Base-by-base conservation (phyloP, 2,329 filamentous ascomycete genomes). In the Monilinia aucupariae region DNA sequence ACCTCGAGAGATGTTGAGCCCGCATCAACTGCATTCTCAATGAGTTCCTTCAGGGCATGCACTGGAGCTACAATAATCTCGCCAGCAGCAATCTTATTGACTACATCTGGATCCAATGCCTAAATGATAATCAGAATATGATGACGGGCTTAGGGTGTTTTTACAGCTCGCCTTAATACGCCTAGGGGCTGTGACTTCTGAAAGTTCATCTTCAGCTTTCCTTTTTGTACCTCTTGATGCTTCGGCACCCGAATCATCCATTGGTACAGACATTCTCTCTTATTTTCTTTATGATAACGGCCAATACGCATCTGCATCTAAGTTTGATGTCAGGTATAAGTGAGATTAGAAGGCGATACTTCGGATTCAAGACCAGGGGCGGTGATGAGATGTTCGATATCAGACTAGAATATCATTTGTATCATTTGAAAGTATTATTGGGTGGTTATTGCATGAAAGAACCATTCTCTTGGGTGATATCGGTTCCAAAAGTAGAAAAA, bases 21-120 rank as follows among this genome's bases (percentile, higher is more conserved):
- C n/a, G 96, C 94, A 77, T 99, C 96, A 20, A 99, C 92, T 4
- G 94, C 89, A 71, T 99, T 99, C 75, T 99, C 94, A 15, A 99
- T 92, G 56, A 99, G 80, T 75, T 99, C 94, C 76, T 99, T 99
- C 63, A 99, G 77, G 3, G 96, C 94, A 75, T 99, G 91, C 34
- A 97, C 92, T 0, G 94, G 96, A 2, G 94, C 93, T 55, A 99
- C 92, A 65, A 99, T 99, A 71, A 99, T 99, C 76, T 99, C 94
- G 25, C 94, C 94, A 0, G 94, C 94, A 0, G 94, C 94, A 69
- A 99, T 99, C 76, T 97, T 99, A 80, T 97, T 99, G 68, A 99
- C 90, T 27, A 99, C 94, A 78, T 94, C 89, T 67, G 90, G 87
- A 71, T 96, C 90, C 32, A 99, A 83, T 17, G 93, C 89, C 87